A percentile compares a stretch with the other conserved stretches of the same genome.
Conservation (phyloP, 768 basidiomycete genomes). For the Saitozyma podzolica region DNA sequence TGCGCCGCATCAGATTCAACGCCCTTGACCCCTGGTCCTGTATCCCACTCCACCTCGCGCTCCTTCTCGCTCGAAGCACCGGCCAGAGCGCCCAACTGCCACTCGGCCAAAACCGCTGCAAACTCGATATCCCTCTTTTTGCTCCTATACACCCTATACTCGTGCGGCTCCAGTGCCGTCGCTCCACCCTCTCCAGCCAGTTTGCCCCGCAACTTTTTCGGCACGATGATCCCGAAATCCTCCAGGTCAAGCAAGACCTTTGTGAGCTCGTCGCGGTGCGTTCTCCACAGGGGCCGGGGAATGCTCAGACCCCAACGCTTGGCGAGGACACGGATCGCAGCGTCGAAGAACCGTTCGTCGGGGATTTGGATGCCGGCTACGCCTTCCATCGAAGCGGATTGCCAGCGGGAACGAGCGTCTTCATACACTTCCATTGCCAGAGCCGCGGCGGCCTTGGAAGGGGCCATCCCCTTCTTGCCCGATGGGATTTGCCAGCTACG, state of each 20-base stretch:
- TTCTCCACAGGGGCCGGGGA: background rate
- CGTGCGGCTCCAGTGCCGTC: background rate
- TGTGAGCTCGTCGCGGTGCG: background rate
- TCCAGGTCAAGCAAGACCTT: constrained; percentile 5
- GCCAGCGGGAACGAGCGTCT: too few relatives aligned
- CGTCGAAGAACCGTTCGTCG: constrained; percentile 8
- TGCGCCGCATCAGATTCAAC: background rate
- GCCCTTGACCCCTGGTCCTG: too few relatives aligned
- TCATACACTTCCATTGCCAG: too few relatives aligned
- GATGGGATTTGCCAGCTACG: too few relatives aligned
- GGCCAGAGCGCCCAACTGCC: constrained; percentile 8
- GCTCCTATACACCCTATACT: constrained; percentile 1
- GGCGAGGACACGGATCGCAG: background rate
- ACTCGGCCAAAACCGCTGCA: constrained; percentile 6
- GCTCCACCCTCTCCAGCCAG: background rate
- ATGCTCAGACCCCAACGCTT: background rate
- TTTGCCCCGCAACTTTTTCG: background rate
- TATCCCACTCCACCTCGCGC: background rate
- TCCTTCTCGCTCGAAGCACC: constrained; percentile 12
- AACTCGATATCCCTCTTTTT: background rate
- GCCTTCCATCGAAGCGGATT: background rate
- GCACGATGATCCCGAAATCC: constrained; percentile 1
- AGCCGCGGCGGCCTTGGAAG: too few relatives aligned
- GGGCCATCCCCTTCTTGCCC: too few relatives aligned
- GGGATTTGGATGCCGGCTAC: background rate